phyloP scores from a whole-genome alignment of 2,329 filamentous ascomycete species.

The Aspergillus sp. region DNA sequence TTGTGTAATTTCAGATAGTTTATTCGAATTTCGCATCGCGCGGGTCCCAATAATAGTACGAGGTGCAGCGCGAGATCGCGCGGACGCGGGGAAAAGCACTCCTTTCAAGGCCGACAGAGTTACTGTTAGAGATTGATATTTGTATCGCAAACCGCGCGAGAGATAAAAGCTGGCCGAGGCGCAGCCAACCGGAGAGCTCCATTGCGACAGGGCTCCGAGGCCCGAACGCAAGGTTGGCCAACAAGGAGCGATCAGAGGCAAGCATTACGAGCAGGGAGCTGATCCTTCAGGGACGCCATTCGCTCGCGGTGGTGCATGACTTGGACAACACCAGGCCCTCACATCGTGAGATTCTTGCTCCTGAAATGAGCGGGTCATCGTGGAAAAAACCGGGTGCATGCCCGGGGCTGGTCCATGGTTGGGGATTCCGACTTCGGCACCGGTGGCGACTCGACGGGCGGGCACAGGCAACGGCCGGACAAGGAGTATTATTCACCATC shows the following conservation, averaged over 20 bases:
- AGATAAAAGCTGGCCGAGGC: conserved; percentile 5
- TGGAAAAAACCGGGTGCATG: conserved; percentile 2
- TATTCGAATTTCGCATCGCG: background rate
- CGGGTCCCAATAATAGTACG: background rate
- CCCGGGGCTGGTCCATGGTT: conserved; percentile 4
- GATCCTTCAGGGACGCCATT: background rate
- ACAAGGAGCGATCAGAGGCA: conserved; percentile 6
- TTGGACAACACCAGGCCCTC: background rate
- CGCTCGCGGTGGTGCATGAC: background rate
- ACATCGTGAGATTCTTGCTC: background rate
- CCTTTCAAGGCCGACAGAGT: background rate
- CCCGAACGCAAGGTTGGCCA: conserved; percentile 7
- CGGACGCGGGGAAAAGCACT: background rate
- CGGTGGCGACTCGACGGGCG: background rate
- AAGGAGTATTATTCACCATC: background rate
- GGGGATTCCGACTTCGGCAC: conserved; percentile 11
- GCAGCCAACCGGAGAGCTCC: conserved; percentile 2
- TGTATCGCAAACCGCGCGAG: conserved; percentile 17
- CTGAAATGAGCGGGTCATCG: background rate
- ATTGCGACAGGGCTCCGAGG: background rate
- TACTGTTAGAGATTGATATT: conserved; percentile 6
- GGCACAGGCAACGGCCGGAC: background rate
- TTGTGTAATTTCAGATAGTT: background rate
- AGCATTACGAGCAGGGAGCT: background rate
- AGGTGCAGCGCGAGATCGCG: background rate